Conservation (phyloP, 371 early-diverging fungal genomes). For the Zychaea mexicana region DNA sequence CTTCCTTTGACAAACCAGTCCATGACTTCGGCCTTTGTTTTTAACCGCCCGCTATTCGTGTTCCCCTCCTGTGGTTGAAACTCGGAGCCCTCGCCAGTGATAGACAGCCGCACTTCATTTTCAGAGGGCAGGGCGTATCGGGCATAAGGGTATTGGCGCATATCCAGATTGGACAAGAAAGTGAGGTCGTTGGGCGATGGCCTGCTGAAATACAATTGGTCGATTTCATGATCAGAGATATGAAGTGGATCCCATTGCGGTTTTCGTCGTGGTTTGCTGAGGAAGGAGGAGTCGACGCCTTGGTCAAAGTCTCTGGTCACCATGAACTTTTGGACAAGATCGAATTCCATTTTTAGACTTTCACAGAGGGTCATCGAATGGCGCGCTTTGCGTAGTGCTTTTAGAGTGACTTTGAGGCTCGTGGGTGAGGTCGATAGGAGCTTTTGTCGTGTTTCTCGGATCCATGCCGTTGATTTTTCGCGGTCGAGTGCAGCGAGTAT, state of each 20-base stretch:
- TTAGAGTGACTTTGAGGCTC: constrained; percentile 84
- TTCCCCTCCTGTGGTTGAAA: too few species aligned
- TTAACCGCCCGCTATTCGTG: constrained; percentile 31
- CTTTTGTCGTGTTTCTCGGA: constrained; percentile 67
- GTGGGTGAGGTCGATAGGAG: constrained; percentile 80
- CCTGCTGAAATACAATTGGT: constrained; percentile 58
- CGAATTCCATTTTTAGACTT: constrained; percentile 87
- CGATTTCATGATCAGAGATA: constrained; percentile 51
- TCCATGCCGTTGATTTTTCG: constrained; percentile 66
- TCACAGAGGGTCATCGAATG: constrained; percentile 69
- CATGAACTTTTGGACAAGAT: constrained; percentile 77
- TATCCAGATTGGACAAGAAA: constrained; percentile 34
- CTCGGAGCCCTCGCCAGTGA: constrained; percentile 64
- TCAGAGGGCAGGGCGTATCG: constrained; percentile 81
- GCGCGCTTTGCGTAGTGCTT: constrained; percentile 72
- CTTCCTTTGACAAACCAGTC: constrained; percentile 66
- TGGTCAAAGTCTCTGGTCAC: constrained; percentile 36
- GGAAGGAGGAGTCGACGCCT: constrained; percentile 39
- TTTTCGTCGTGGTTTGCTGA: constrained; percentile 18
- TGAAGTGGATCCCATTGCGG: constrained; percentile 16
- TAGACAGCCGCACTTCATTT: constrained; percentile 65
- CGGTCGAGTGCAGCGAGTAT: constrained; percentile 80
- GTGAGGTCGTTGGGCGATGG: constrained; percentile 32
- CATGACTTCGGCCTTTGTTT: constrained; percentile 66
- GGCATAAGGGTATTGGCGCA: constrained; percentile 69